These are phyloP conservation scores for Bremia lactucae DNA, from an alignment of 352 stramenopile species.

Conservation along the genomic window DNA sequence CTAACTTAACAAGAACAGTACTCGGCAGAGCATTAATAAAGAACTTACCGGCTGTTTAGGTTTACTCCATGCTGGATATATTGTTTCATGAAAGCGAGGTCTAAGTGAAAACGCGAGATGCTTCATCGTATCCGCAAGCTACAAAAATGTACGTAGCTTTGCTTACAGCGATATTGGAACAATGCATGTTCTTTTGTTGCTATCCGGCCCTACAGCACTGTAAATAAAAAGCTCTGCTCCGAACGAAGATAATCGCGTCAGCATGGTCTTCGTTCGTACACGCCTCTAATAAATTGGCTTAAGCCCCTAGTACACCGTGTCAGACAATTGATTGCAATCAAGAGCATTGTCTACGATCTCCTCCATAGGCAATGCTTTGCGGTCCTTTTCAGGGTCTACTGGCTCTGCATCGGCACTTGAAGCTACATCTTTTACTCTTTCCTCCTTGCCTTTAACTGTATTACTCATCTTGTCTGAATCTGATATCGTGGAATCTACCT, in stretches of 20 bases:
- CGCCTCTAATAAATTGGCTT: slow-evolving; percentile 9
- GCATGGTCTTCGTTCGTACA: slow-evolving; percentile 8
- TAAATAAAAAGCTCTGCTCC: no score
- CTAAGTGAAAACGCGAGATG: slow-evolving; percentile 90
- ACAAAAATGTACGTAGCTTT: slow-evolving; percentile 81
- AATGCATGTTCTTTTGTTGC: no score
- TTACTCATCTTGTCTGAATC: slow-evolving; percentile 2
- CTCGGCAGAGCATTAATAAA: no score
- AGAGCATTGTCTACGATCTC: slow-evolving; percentile 3
- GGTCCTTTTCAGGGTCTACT: slow-evolving; percentile 12
- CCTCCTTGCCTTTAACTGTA: slow-evolving; percentile 1
- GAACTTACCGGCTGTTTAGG: slow-evolving; percentile 21
- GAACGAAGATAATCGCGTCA: slow-evolving; percentile 8
- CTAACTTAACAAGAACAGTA: slow-evolving; percentile 89
- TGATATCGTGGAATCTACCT: slow-evolving; percentile 7
- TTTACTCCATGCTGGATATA: slow-evolving; percentile 92
- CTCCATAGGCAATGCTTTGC: slow-evolving; percentile 8
- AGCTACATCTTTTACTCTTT: slow-evolving; percentile 3
- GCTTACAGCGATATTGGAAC: neutral
- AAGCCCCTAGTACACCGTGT: no score
- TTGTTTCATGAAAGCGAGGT: slow-evolving; percentile 92
- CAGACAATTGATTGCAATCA: slow-evolving; percentile 3
- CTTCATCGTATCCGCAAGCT: slow-evolving; percentile 87
- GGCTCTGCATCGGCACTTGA: slow-evolving; percentile 4
- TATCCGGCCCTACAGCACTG: no score